Evolutionary conservation across 208 protist species (phyloP), one percentile per base, ranked within the genome.

Genomic region (Leishmania martiniquensis): DNA sequence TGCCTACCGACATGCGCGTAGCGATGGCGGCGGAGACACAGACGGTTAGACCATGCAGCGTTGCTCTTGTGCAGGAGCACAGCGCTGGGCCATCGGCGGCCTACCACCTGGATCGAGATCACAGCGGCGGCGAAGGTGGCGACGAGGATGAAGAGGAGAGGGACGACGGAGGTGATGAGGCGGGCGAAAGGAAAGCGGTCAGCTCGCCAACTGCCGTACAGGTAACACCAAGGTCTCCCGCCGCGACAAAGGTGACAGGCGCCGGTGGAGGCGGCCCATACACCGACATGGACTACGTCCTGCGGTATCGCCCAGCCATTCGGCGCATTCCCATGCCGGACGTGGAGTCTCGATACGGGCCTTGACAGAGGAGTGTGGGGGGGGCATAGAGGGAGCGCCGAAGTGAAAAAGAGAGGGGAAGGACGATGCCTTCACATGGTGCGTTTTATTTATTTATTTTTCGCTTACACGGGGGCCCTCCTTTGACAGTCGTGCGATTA

Each of bases 271-370:
- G 42, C 32, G 34, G 9, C n/a, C 13, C 32, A 32, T 70, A 73
- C 42, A 54, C 47, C 34, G 78, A 86, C 68, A 80, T 86, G 5
- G 86, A 89, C 70, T 60, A 76, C 39, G 42, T 86, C 29, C 78
- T 89, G 55, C 70, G 78, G 37, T 67, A 70, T 20, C 80, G 80
- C 32, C 60, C 74, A 44, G 20, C 69, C 17, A 94, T 94, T 72
- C 72, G 63, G 20, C 90, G 80, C 60, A 84, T 94, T 60, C 86
- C 90, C 6, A 92, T 94, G 90, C 87, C 90, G 17, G 83, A 86
- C 57, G 62, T 87, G 7, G 90, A 94, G 79, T 91, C 86, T 72
- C 72, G 77, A 44, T 92, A 94, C 74, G 84, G 82, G 3, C 74
- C 78, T 4, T 88, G 63, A 74, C n/a, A n/a, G n/a, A n/a, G n/a